Evolutionary conservation across 805 yeast species (phyloP), one percentile per base, ranked within the genome.

Genomic region (Cyberlindnera misumaiensis): DNA sequence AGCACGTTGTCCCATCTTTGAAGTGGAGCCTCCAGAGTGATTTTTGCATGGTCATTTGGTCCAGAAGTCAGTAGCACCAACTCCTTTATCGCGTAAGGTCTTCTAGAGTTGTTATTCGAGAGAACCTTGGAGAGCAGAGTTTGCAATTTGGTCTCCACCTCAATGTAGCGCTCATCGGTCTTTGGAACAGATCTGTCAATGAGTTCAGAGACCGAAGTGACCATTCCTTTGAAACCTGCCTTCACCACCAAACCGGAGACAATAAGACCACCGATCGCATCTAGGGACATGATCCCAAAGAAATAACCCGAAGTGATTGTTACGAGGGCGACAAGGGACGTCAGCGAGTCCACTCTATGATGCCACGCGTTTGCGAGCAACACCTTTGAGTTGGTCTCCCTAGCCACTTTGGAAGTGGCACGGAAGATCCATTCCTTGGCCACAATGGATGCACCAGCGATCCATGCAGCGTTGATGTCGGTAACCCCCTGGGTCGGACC

Each of bases 361-460:
- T 93, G 98, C 97, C 98, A 93, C 3, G 98, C 98, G 56, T 93
- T 93, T 4, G 98, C 98, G 35, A 86, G 78, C 34, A 93, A 69
- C 4, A 93, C 97, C 45, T 87, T 86, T 1, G 96, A 87, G 55
- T 85, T 83, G 22, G 86, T 73, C 44, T 73, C 67, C 35, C 69
- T 67, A 1, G 97, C 98, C 16, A 93, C 77, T 44, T 77, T 76
- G 62, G 80, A 72, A 0, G 98, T 93, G 11, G 86, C 83, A 42
- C 77, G 77, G 62, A 77, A 93, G 30, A 93, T 75, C 74, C 95
- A 76, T 60, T 93, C 98, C 56, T 93, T 93, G 30, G 88, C 73
- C 4, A 71, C 75, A 43, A 93, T 86, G 1, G 96, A 86, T 2
- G 80, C 96, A 41, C 83, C 78, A 0, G 98, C 98, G 32, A 93